phyloP scores from a whole-genome alignment of 2,329 filamentous ascomycete species.

The Pseudogymnoascus sp. region DNA sequence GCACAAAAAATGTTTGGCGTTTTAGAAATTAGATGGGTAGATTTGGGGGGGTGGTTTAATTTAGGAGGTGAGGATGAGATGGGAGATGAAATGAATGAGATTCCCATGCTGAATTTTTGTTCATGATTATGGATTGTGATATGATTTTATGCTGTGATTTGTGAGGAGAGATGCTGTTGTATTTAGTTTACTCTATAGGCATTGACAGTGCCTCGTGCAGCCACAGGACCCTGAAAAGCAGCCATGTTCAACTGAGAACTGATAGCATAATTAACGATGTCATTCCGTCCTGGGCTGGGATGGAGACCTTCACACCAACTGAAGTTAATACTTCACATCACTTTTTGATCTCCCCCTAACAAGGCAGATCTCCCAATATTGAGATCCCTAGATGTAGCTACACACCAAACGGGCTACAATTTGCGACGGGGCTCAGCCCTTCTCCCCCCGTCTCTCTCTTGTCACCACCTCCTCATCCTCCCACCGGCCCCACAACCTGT shows the following conservation, averaged over 20 bases:
- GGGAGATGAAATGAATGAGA: constrained; percentile 3
- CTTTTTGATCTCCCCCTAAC: too few relatives aligned
- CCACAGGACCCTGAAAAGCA: neutral
- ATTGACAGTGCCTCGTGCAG: neutral
- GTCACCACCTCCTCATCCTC: too few relatives aligned
- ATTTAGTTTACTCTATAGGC: neutral
- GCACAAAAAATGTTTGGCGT: constrained; percentile 7
- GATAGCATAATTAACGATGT: neutral
- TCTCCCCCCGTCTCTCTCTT: too few relatives aligned
- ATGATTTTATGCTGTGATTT: neutral
- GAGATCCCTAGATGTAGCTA: too few relatives aligned
- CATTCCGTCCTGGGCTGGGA: neutral
- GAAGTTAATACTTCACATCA: too few relatives aligned
- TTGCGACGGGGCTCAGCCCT: too few relatives aligned
- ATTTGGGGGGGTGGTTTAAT: neutral
- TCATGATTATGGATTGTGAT: neutral
- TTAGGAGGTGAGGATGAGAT: neutral
- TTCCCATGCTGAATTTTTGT: neutral
- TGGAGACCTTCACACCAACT: neutral
- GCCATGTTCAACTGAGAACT: neutral
- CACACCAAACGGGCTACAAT: too few relatives aligned
- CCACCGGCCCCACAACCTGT: too few relatives aligned
- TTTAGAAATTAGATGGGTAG: constrained; percentile 8
- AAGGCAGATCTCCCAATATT: too few relatives aligned
- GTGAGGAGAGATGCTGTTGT: too few relatives aligned